Base-by-base conservation (phyloP, 1,284 basidiomycete species). In the Naganishia sp. region DNA sequence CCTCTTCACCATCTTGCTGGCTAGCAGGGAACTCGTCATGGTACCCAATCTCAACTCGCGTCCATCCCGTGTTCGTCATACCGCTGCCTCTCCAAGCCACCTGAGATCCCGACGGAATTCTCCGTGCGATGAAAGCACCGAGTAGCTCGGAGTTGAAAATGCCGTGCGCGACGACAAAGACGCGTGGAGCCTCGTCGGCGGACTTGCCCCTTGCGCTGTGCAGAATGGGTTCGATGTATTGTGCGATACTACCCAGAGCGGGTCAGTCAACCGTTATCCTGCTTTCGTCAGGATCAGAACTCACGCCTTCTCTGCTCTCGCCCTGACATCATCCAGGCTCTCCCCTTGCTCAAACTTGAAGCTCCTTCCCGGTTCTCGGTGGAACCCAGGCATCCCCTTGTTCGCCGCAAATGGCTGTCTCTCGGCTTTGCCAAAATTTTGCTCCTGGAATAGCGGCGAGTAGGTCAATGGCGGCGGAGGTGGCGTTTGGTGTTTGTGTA, bases 1-100 rank as follows among this genome's bases (percentile, higher is more conserved):
- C 53, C 46, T 56, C 39, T 31, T 43, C 42, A 2, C 33, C 54
- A 28, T 42, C 57, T 31, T 61, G 33, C 9, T 52, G 25, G n/a
- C 55, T 43, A 11, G 48, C 50, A 15, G 44, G 53, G 16, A 50
- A 53, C 54, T 69, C 68, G 28, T 66, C 76, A 0, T 66, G 71
- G 50, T 79, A 79, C 6, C 75, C 80, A 5, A 83, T 54, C 68
- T 83, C 79, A 50, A 80, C 63, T 42, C 80, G 71, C 0, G 77
- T 80, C 82, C 82, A 83, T 0, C 79, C 82, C 6, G 82, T 83
- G 74, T 83, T 83, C 15, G 78, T 77, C 76, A 83, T 81, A 2
- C 81, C 77, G 18, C 76, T 73, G 52, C 79, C 81, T 16, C 74
- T 71, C 74, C 81, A 81, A 9, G 74, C 72, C 0, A 75, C 56